phyloP scores from a whole-genome alignment of 2,329 filamentous ascomycete species.

The Nemania diffusa region DNA sequence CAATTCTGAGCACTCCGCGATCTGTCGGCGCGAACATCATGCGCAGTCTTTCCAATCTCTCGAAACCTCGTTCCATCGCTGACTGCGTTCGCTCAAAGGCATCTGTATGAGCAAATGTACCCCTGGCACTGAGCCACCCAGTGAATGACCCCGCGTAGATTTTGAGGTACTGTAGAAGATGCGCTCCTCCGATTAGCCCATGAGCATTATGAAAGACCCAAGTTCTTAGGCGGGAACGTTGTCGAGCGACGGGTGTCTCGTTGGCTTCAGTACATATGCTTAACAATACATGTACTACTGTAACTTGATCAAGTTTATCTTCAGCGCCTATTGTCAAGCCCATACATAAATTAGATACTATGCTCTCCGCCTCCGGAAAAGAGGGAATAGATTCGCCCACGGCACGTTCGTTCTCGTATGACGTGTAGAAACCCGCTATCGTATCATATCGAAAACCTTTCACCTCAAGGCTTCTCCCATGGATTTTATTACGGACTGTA shows the following conservation, averaged over 20 bases:
- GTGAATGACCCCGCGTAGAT: neutral
- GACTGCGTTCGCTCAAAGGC: slow-evolving; percentile 4
- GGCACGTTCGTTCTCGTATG: neutral
- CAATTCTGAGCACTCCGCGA: neutral
- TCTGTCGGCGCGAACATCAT: slow-evolving; percentile 22
- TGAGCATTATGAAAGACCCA: slow-evolving; percentile 11
- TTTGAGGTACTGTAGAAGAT: slow-evolving; percentile 4
- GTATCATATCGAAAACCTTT: neutral
- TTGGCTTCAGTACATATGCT: neutral
- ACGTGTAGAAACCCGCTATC: neutral
- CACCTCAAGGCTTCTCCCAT: neutral
- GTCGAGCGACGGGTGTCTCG: neutral
- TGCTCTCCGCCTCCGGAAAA: neutral
- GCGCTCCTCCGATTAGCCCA: slow-evolving; percentile 7
- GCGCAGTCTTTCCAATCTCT: slow-evolving; percentile 24
- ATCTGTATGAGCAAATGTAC: neutral
- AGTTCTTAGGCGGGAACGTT: neutral
- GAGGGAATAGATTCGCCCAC: neutral
- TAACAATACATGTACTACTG: neutral
- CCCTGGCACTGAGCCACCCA: no score
- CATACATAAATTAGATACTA: slow-evolving; percentile 1
- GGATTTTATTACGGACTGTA: neutral
- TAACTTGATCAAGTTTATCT: neutral
- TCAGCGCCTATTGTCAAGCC: neutral
- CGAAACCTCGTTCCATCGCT: slow-evolving; percentile 18